phyloP scores from a whole-genome alignment of 75 land plant species.

The Selaginella tamariscina region DNA sequence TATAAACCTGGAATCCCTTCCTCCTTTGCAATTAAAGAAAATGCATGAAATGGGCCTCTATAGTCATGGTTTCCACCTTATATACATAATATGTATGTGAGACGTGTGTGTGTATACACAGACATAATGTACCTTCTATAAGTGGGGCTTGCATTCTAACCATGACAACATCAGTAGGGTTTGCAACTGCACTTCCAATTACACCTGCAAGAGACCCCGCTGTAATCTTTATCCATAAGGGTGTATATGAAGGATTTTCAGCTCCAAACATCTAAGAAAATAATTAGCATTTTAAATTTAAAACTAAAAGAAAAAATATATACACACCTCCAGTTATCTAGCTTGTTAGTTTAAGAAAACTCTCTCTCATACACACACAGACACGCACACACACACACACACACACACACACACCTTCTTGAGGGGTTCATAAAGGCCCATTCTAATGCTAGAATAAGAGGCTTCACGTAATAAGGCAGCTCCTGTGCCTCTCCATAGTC shows the following conservation, averaged over 20 bases:
- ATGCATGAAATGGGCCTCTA: conserved; percentile 34
- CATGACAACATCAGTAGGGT: conserved; percentile 42
- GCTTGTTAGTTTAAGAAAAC: too few species aligned
- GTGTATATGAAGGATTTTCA: conserved; percentile 31
- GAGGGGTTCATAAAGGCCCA: conserved; percentile 39
- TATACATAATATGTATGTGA: too few species aligned
- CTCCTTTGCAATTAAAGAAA: conserved; percentile 28
- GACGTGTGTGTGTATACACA: too few species aligned
- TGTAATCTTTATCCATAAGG: conserved; percentile 33
- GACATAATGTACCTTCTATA: too few species aligned
- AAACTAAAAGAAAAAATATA: neutral
- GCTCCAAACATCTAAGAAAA: conserved; percentile 23
- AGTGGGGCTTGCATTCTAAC: conserved; percentile 40
- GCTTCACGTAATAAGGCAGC: conserved; percentile 39
- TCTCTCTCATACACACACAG: too few species aligned
- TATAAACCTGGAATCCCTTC: conserved; percentile 35
- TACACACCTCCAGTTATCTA: too few species aligned
- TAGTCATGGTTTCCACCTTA: conserved; percentile 26
- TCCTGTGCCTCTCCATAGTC: conserved; percentile 41
- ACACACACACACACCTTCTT: too few species aligned
- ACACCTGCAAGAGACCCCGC: conserved; percentile 34
- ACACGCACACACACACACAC: too few species aligned
- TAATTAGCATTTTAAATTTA: too few species aligned
- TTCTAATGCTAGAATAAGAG: conserved; percentile 38
- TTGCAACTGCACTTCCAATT: conserved; percentile 40